Evolutionary conservation across 169 alveolate species (phyloP).

Genomic region (Cryptosporidium ubiquitum): DNA sequence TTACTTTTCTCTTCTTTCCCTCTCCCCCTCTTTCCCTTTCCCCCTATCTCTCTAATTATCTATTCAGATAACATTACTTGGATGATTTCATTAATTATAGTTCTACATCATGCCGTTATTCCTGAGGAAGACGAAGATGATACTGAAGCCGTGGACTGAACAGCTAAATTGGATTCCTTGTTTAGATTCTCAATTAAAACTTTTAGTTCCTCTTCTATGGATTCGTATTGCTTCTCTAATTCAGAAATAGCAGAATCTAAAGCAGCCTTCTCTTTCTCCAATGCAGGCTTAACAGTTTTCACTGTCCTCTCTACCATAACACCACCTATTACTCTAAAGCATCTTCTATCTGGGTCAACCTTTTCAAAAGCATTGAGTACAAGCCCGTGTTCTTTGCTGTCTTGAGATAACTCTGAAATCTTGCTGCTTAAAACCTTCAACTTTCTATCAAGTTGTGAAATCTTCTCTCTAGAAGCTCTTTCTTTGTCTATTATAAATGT

Average conservation of each 20-base stretch:
- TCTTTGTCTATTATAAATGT: not conserved
- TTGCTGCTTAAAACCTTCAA: conserved; percentile 77
- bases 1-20: not conserved
- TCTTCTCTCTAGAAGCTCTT: conserved; percentile 28
- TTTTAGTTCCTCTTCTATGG: conserved; percentile 50
- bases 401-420: conserved; percentile 86
- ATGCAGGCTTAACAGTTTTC: conserved; percentile 88
- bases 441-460: conserved; percentile 78
- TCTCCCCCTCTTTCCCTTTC: not conserved
- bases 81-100: not conserved
- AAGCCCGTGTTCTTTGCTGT: conserved; percentile 86
- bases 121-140: conserved; percentile 27
- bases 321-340: conserved; percentile 90
- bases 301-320: conserved; percentile 91
- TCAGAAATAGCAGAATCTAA: conserved; percentile 53
- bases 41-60: not conserved
- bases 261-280: conserved; percentile 81
- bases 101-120: not conserved
- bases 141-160: not conserved
- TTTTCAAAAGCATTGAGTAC: conserved; percentile 87
- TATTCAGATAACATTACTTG: not conserved
- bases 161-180: not conserved
- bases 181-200: conserved; percentile 9
- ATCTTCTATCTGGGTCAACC: conserved; percentile 86
- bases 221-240: conserved; percentile 68